Percentiles rank a stretch among this genome's conserved stretches.
These are phyloP conservation scores for Quercus suber DNA, from an alignment of 306 rosid species.

Conservation along the genomic window DNA sequence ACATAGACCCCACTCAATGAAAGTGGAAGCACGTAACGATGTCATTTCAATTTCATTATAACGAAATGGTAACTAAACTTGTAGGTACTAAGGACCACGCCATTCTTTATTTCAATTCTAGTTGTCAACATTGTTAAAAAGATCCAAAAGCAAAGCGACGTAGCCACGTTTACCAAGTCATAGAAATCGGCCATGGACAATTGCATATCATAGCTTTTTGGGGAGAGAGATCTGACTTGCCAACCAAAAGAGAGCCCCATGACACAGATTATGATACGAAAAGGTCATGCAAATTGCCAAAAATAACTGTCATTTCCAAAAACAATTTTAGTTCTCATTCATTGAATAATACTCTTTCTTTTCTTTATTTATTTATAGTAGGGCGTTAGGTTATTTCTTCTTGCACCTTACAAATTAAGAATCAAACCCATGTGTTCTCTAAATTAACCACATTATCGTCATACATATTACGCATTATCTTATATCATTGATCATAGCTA, in stretches of 20 bases:
- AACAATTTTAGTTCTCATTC: background rate
- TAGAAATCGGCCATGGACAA: background rate
- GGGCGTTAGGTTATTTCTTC: conserved; percentile 21
- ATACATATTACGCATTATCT: background rate
- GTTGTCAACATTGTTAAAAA: background rate
- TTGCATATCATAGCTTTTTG: background rate
- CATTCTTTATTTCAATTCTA: too few species aligned
- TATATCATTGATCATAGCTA: background rate
- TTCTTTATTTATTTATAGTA: background rate
- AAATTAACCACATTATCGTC: background rate
- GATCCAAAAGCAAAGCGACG: conserved; percentile 9
- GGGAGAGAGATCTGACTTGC: conserved; percentile 15
- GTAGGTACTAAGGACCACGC: too few species aligned
- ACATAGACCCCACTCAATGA: background rate
- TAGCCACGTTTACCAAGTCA: conserved; percentile 4
- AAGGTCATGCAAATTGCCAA: background rate
- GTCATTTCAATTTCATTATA: too few species aligned
- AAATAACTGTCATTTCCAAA: conserved; percentile 14
- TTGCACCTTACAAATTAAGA: conserved; percentile 15
- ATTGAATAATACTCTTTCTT: background rate
- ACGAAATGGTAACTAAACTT: background rate
- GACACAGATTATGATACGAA: background rate
- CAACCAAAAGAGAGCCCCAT: background rate
- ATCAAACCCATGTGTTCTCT: conserved; percentile 1
- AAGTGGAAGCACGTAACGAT: too few species aligned